phyloP scores from a whole-genome alignment of 352 stramenopile species.

The Phytophthora macrochlamydospora region DNA sequence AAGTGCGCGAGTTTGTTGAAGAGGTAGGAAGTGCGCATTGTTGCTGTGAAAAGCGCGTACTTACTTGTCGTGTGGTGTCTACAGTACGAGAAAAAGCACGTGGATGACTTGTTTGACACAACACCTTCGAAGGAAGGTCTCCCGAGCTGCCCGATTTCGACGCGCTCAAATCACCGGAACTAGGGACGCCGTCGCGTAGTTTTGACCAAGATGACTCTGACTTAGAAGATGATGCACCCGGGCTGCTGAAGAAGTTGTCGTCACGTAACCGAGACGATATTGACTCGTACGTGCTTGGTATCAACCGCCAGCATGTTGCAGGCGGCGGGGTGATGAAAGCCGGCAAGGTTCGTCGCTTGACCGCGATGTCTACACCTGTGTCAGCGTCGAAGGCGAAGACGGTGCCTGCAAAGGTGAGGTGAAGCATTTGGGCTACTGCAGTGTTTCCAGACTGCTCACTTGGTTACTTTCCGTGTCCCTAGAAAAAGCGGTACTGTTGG shows the following conservation, averaged over 20 bases:
- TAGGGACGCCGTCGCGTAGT: conserved; percentile 30
- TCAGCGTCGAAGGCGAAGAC: conserved; percentile 27
- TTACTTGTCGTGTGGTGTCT: not conserved
- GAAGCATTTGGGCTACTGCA: not conserved
- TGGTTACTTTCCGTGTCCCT: conserved; percentile 2
- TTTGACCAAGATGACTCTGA: conserved; percentile 55
- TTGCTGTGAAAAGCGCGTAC: not conserved
- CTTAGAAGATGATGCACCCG: conserved; percentile 42
- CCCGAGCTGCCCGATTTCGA: conserved; percentile 47
- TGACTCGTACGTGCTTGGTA: conserved; percentile 72
- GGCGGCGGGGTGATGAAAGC: conserved; percentile 38
- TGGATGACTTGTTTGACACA: conserved; percentile 68
- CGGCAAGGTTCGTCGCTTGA: conserved; percentile 39
- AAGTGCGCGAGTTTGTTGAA: conserved; percentile 81
- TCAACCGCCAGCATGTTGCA: conserved; percentile 63
- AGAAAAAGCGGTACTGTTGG: conserved; percentile 53
- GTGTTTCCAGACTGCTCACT: not conserved
- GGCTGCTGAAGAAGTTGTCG: conserved; percentile 59
- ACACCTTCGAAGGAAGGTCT: conserved; percentile 54
- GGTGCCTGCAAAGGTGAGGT: conserved; percentile 40
- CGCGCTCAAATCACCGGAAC: conserved; percentile 56
- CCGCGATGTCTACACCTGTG: conserved; percentile 17
- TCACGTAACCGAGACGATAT: conserved; percentile 70
- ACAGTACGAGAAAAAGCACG: conserved; percentile 77
- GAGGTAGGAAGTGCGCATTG: conserved; percentile 21